phyloP scores from a whole-genome alignment of 106 monocot genomes.

The Dactylorhiza incarnata region DNA sequence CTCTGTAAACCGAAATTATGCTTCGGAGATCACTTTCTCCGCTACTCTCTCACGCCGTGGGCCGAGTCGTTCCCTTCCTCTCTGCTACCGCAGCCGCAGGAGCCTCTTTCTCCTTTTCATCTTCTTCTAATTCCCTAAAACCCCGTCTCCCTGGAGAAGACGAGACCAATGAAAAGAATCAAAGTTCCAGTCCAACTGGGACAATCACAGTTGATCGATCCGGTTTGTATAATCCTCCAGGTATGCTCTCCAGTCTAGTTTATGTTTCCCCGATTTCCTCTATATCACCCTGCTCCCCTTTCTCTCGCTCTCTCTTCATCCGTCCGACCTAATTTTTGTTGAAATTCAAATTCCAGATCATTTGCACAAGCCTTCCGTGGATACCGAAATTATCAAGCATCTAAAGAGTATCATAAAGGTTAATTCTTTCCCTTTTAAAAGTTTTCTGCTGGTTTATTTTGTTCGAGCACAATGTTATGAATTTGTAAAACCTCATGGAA shows the following conservation, averaged over 20 bases:
- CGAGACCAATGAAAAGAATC: slow-evolving; percentile 10
- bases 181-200: slow-evolving; percentile 11
- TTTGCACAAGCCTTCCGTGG: slow-evolving; percentile 43
- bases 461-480: neutral
- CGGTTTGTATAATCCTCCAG: slow-evolving; percentile 65
- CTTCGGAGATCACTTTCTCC: slow-evolving; percentile 43
- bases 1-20: slow-evolving; percentile 3
- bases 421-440: neutral
- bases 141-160: slow-evolving; percentile 18
- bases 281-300: neutral
- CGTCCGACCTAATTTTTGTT: neutral
- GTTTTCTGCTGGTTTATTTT: neutral
- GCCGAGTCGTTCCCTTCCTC: slow-evolving; percentile 13
- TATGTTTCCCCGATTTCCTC: neutral
- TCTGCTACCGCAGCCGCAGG: neutral
- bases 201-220: slow-evolving; percentile 72
- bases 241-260: slow-evolving; percentile 12
- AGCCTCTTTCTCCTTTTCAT: slow-evolving; percentile 12
- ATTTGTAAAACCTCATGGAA: neutral
- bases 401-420: slow-evolving; percentile 96
- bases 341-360: slow-evolving; percentile 39
- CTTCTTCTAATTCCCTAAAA: slow-evolving; percentile 21
- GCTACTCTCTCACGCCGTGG: slow-evolving; percentile 28
- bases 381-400: slow-evolving; percentile 77
- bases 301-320: neutral